Evolutionary conservation across 352 stramenopile species (phyloP).

Genomic region (Globisporangium echinulatum): DNA sequence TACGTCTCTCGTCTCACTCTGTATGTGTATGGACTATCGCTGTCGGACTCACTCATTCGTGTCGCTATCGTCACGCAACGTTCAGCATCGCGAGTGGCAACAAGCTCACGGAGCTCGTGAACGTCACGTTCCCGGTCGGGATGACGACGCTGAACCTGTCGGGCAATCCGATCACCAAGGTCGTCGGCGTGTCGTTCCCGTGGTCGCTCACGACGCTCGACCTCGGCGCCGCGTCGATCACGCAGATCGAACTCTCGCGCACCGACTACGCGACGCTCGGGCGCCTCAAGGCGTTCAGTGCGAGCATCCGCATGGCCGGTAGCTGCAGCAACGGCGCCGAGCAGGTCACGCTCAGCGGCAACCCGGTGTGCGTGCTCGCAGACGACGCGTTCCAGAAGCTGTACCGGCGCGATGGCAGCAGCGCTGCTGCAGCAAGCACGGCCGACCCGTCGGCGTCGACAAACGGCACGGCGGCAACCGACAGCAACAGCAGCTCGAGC

Average conservation of each 20-base stretch:
- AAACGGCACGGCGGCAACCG: slow-evolving; percentile 13
- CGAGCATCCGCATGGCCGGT: slow-evolving; percentile 28
- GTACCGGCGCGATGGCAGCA: slow-evolving; percentile 22
- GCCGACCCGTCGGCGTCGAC: slow-evolving; percentile 18
- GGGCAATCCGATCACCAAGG: slow-evolving; percentile 46
- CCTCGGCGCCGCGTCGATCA: slow-evolving; percentile 43
- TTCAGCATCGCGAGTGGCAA: slow-evolving; percentile 32
- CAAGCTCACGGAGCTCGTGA: slow-evolving; percentile 35
- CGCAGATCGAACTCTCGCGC: slow-evolving; percentile 58
- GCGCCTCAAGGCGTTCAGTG: slow-evolving; percentile 33
- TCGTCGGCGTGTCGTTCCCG: slow-evolving; percentile 53
- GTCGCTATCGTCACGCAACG: not conserved
- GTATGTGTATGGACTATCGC: too few species aligned
- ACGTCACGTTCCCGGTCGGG: slow-evolving; percentile 42
- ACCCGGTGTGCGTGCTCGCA: slow-evolving; percentile 54
- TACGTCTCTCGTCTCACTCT: slow-evolving; percentile 8
- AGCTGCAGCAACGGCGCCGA: slow-evolving; percentile 43
- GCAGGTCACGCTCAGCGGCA: slow-evolving; percentile 24
- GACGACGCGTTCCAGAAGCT: slow-evolving; percentile 47
- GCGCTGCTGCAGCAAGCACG: slow-evolving; percentile 5
- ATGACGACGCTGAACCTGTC: slow-evolving; percentile 50
- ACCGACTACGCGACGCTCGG: slow-evolving; percentile 56
- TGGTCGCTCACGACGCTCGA: slow-evolving; percentile 37
- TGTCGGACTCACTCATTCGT: too few species aligned
- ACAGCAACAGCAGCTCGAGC: slow-evolving; percentile 11